phyloP scores from a whole-genome alignment of 768 basidiomycete genomes.

The Xerocomellus amylosporus region DNA sequence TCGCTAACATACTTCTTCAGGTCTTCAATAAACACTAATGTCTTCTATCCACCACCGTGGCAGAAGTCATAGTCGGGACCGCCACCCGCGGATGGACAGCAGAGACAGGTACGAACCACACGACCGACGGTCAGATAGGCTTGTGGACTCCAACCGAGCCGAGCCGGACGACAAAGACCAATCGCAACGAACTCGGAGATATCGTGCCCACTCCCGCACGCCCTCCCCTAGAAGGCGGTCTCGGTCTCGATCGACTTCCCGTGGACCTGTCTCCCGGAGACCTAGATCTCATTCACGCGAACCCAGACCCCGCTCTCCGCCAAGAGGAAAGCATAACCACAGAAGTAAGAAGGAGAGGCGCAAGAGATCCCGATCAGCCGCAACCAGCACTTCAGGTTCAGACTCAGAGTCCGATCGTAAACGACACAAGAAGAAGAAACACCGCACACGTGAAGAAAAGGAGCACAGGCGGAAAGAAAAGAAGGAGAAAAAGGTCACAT shows the following conservation, averaged over 20 bases:
- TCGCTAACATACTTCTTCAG: neutral
- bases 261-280: conserved; percentile 12
- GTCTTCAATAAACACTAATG: conserved; percentile 9
- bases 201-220: conserved; percentile 25
- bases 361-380: conserved; percentile 35
- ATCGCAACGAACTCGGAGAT: neutral
- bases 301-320: conserved; percentile 34
- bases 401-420: conserved; percentile 33
- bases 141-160: conserved; percentile 10
- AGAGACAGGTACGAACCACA: conserved; percentile 17
- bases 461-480: conserved; percentile 61
- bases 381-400: conserved; percentile 42
- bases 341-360: conserved; percentile 29
- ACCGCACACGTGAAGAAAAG: conserved; percentile 44
- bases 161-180: conserved; percentile 11
- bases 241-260: conserved; percentile 28
- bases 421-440: conserved; percentile 45
- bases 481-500: conserved; percentile 65
- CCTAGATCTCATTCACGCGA: conserved; percentile 25
- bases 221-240: conserved; percentile 21
- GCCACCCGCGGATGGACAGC: conserved; percentile 9
- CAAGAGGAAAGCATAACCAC: conserved; percentile 27
- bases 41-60: conserved; percentile 22
- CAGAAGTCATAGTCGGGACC: conserved; percentile 24
- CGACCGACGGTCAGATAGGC: conserved; percentile 19